A percentile compares a stretch with the other conserved stretches of the same genome.
Evolutionary conservation across 2,329 filamentous ascomycete genomes (phyloP).

Genomic region (Aureobasidium uvarum): DNA sequence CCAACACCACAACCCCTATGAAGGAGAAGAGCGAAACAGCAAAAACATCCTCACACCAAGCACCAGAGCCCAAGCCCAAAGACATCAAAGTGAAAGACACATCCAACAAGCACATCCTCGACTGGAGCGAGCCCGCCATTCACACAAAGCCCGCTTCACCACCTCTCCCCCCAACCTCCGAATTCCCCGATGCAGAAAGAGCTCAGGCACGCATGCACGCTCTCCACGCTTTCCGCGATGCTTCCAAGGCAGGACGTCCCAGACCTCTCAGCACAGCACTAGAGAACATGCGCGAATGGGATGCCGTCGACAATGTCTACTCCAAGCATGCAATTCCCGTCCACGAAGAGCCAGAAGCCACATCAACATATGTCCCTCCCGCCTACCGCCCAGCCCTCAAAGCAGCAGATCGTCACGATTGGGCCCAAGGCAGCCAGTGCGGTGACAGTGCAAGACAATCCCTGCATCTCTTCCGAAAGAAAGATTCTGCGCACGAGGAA

Average conservation of each 20-base stretch:
- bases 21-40: background rate
- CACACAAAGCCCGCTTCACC: constrained; percentile 13
- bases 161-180: background rate
- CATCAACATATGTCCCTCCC: background rate
- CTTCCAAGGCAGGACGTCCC: background rate
- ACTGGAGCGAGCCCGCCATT: constrained; percentile 24
- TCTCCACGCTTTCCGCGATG: constrained; percentile 14
- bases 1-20: constrained; percentile 10
- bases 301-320: constrained; percentile 17
- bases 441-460: constrained; percentile 24
- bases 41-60: background rate
- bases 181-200: constrained; percentile 13
- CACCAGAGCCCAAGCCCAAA: background rate
- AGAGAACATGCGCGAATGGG: constrained; percentile 28
- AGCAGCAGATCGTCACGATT: constrained; percentile 26
- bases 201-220: constrained; percentile 14
- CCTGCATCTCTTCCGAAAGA: constrained; percentile 1
- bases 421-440: constrained; percentile 27
- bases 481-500: constrained; percentile 4
- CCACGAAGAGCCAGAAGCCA: background rate
- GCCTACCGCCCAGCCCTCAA: background rate
- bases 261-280: constrained; percentile 28
- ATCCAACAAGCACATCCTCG: constrained; percentile 13
- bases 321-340: background rate
- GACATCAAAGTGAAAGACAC: constrained; percentile 5